Evolutionary conservation across 371 early-diverging fungal genomes (phyloP), one percentile per base, ranked within the genome.

Genomic region (Mucor plumbeus): DNA sequence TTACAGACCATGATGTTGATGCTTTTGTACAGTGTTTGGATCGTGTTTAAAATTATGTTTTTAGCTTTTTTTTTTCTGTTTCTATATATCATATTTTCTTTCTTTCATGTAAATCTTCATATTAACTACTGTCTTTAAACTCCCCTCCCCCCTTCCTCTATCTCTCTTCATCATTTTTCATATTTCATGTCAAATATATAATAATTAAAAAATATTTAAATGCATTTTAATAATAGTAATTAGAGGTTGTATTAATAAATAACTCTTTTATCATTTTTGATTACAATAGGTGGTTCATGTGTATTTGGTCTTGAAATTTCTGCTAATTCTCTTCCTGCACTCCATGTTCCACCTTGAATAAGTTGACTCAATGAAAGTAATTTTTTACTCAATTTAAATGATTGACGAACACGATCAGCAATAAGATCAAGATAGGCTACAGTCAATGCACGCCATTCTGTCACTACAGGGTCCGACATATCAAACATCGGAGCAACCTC

Each of bases 391-490:
- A 94, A 72, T 17, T 78, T 79, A n/a, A 92, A 82, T 15, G 77
- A 75, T 40, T 85, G 82, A 26, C 91, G 85, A 19, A 96, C 90
- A 9, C 79, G 72, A 3, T 85, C 84, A 0, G 91, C 95, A 0
- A 94, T 88, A 26, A 81, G 72, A 76, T 96, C 97, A 58, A 97
- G 75, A 50, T 95, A 84, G 1, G 88, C 89, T 21, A 95, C 92
- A 0, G 97, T 97, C 73, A 96, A 79, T 13, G 94, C 94, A 35
- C 97, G 88, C 97, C 97, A 97, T 78, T 97, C 97, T 50, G 94
- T 87, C 17, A 97, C 88, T 5, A 91, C 93, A 5, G 94, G 91
- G 70, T 96, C 94, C 64, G 82, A 77, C 63, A 89, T 91, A 36
- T 91, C 89, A 79, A 95, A 95, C 74, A 86, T 81, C 44, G 94